phyloP scores from a whole-genome alignment of 345 rosid genomes.

The Linum trigynum region DNA sequence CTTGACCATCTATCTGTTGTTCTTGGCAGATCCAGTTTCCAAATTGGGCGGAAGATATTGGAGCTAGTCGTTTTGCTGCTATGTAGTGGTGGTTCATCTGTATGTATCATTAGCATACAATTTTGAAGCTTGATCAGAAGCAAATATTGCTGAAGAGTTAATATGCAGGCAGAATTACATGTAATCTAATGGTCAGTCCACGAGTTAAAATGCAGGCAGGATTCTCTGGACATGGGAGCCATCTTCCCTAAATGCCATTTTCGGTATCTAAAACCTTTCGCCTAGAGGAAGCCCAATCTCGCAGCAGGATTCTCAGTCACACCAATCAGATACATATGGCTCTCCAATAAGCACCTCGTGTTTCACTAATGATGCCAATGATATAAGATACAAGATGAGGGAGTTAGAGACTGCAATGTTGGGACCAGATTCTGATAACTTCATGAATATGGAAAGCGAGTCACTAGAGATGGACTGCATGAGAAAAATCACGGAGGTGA shows the following conservation, averaged over 20 bases:
- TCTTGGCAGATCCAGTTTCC: not conserved
- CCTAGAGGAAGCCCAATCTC: conserved; percentile 41
- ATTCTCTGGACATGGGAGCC: conserved; percentile 51
- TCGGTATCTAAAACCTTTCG: conserved; percentile 33
- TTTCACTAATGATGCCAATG: conserved; percentile 55
- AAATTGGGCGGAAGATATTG: not conserved
- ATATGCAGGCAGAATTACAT: no score
- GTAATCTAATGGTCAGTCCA: no score
- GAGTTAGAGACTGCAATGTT: conserved; percentile 77
- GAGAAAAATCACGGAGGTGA: conserved; percentile 44
- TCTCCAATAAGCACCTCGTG: conserved; percentile 64
- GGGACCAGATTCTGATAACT: conserved; percentile 63
- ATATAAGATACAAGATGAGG: conserved; percentile 57
- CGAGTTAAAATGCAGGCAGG: conserved; percentile 34
- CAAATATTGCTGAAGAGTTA: conserved; percentile 3
- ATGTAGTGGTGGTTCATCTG: conserved; percentile 5
- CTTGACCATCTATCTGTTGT: not conserved
- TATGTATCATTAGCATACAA: not conserved
- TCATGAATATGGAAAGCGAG: conserved; percentile 30
- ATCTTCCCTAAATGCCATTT: conserved; percentile 35
- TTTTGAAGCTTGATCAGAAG: not conserved
- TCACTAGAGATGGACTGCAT: conserved; percentile 31
- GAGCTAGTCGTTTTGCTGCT: conserved; percentile 5
- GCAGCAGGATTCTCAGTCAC: conserved; percentile 38
- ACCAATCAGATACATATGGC: conserved; percentile 28